Conservation (phyloP, 1,139 yeast species). For the Meyerozyma elateridarum region DNA sequence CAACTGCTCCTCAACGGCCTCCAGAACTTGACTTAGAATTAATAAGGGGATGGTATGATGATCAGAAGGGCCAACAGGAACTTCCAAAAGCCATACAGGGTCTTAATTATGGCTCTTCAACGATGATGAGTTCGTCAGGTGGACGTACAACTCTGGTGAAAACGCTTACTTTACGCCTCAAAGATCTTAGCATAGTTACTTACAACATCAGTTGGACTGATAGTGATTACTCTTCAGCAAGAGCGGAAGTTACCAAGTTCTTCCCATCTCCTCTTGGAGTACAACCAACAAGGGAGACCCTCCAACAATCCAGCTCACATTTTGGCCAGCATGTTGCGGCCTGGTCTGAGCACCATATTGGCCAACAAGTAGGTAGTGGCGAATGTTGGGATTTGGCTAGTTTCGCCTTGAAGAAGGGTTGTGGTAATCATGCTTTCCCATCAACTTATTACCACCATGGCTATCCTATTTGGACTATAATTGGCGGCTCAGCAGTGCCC, state of each 20-base stretch:
- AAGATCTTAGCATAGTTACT: constrained; percentile 48
- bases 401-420: constrained; percentile 55
- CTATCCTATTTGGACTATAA: constrained; percentile 37
- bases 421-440: constrained; percentile 60
- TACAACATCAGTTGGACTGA: constrained; percentile 47
- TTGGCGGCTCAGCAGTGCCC: constrained; percentile 11
- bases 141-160: constrained; percentile 15
- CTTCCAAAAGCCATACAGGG: constrained; percentile 38
- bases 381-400: constrained; percentile 79
- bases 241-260: constrained; percentile 30
- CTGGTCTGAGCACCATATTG: constrained; percentile 57
- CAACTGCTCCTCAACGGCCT: too few relatives aligned
- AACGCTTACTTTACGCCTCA: constrained; percentile 33
- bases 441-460: constrained; percentile 57
- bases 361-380: constrained; percentile 60
- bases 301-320: constrained; percentile 35
- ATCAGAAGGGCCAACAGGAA: constrained; percentile 15
- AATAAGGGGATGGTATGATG: constrained; percentile 42
- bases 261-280: constrained; percentile 46
- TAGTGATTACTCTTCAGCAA: constrained; percentile 16
- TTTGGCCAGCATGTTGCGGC: constrained; percentile 55
- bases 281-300: constrained; percentile 27
- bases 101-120: constrained; percentile 31
- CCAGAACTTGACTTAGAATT: constrained; percentile 42
- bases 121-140: constrained; percentile 13